These are phyloP conservation scores for Umbilicaria muhlenbergii DNA, from an alignment of 495 filamentous ascomycete species.

Conservation along the genomic window DNA sequence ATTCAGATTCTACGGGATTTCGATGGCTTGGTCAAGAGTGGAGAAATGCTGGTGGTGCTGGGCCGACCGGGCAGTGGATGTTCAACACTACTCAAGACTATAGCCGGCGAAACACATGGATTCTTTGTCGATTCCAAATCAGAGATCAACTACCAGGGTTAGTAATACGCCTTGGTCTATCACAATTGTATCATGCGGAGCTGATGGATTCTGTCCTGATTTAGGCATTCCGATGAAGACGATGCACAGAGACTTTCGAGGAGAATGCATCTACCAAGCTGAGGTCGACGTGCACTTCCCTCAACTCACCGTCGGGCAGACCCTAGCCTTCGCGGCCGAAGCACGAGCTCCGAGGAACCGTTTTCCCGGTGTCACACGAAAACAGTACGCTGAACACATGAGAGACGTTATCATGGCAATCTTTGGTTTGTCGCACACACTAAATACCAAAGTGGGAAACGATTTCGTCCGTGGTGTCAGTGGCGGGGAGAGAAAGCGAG, in stretches of 20 bases:
- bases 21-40: conserved; percentile 57
- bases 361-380: conserved; percentile 39
- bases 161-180: conserved; percentile 16
- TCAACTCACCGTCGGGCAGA: conserved; percentile 66
- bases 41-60: conserved; percentile 69
- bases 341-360: conserved; percentile 49
- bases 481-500: conserved; percentile 72
- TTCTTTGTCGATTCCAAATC: conserved; percentile 47
- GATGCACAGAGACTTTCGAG: conserved; percentile 55
- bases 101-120: conserved; percentile 62
- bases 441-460: conserved; percentile 65
- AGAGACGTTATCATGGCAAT: conserved; percentile 67
- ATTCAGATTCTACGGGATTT: conserved; percentile 69
- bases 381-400: conserved; percentile 46
- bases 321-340: conserved; percentile 59
- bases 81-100: conserved; percentile 64
- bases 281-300: conserved; percentile 75
- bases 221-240: conserved; percentile 36
- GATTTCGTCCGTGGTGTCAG: conserved; percentile 66
- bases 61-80: conserved; percentile 68
- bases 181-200: not conserved
- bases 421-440: conserved; percentile 60
- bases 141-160: conserved; percentile 63
- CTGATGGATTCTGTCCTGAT: conserved; percentile 4
- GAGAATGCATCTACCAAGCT: conserved; percentile 68